Base-by-base conservation (phyloP, 2,329 filamentous ascomycete species). In the Pezicula neosporulosa region DNA sequence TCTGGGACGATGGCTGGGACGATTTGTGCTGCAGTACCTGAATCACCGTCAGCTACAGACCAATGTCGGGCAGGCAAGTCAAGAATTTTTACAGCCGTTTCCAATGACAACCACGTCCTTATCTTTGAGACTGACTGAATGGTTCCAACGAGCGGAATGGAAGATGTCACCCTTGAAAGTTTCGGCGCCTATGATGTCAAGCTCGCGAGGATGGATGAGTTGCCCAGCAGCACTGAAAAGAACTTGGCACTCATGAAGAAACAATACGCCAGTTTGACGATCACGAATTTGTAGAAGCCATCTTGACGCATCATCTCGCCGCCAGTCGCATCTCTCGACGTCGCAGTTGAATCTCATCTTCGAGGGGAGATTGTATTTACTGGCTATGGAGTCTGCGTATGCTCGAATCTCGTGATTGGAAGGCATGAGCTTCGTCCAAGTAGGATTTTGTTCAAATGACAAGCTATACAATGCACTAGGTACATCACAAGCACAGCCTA, bases 401-500 rank as follows among this genome's bases (percentile, higher is more conserved):
- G 44, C 41, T 19, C 24, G 24, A 37, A 50, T 44, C 48, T 50
- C 46, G 12, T 18, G 21, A 46, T 6, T 18, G 18, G 12, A 12
- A 24, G 35, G 7, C 6, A 5, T 7, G 6, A 9, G 15, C 7
- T 15, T 37, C 16, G 33, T 19, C 10, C 48, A 3, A 41, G 18
- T n/a, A n/a, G 27, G 35, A 19, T 44, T 48, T 15, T 66, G 57
- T n/a, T 66, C 68, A 57, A 72, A 72, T 33, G 66, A 70, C 60
- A 70, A 72, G 0, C 70, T 72, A 50, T 72, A 73, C 3, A 73
- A 61, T 55, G 71, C 19, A 6, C 13, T 15, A 47, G 19, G 19
- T 18, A 47, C 10, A 47, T 33, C 45, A 19, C 45, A 47, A 42
- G 38, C 56, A 61, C 60, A 50, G n/a, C n/a, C n/a, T n/a, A n/a